A percentile compares a stretch with the other conserved stretches of the same genome.
Evolutionary conservation across 768 basidiomycete genomes (phyloP).

Genomic region (Grammothele lineata): DNA sequence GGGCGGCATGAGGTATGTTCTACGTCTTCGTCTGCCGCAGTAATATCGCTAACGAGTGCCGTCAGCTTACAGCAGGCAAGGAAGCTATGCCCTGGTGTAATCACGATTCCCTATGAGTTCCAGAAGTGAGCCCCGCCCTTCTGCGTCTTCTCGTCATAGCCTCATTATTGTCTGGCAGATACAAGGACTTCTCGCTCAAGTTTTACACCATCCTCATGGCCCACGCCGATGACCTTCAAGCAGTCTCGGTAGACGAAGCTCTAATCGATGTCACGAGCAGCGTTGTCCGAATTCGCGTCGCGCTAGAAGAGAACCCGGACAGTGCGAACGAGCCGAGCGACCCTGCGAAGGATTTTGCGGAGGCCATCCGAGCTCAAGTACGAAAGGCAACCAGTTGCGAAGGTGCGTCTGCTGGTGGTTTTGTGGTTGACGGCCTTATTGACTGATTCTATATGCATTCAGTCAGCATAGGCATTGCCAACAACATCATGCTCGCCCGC

Average conservation of each 20-base stretch:
- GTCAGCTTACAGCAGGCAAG: slow-evolving; percentile 49
- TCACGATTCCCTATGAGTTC: slow-evolving; percentile 92
- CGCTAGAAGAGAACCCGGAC: slow-evolving; percentile 28
- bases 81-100: slow-evolving; percentile 65
- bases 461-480: slow-evolving; percentile 91
- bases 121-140: slow-evolving; percentile 47
- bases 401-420: slow-evolving; percentile 41
- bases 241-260: slow-evolving; percentile 95
- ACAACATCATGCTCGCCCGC: slow-evolving; percentile 90
- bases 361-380: slow-evolving; percentile 75
- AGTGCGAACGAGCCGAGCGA: slow-evolving; percentile 32
- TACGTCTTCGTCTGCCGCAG: neutral
- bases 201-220: slow-evolving; percentile 94
- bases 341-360: slow-evolving; percentile 73
- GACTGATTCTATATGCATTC: neutral
- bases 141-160: neutral
- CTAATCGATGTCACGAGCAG: slow-evolving; percentile 80
- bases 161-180: slow-evolving; percentile 43
- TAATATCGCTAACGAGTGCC: neutral
- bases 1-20: slow-evolving; percentile 88
- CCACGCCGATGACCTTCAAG: slow-evolving; percentile 87
- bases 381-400: slow-evolving; percentile 79
- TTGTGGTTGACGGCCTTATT: neutral
- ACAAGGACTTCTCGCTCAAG: slow-evolving; percentile 75
- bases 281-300: slow-evolving; percentile 36